Base-by-base conservation (phyloP, 2,329 filamentous ascomycete species). In the Colletotrichum spinosum region DNA sequence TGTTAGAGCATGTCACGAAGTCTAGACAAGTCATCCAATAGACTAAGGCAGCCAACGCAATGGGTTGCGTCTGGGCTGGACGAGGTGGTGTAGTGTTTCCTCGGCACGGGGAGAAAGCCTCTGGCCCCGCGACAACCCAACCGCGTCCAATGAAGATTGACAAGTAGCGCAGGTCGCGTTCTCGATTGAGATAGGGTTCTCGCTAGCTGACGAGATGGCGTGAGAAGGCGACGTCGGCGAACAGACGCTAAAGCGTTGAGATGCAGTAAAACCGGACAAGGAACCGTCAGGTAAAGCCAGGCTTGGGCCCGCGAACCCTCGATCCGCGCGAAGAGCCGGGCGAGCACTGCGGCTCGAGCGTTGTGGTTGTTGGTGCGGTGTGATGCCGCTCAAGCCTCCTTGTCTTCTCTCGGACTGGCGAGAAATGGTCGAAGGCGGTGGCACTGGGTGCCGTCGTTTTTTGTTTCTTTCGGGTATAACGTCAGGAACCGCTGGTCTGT, bases 331-430 rank as follows among this genome's bases (percentile, higher is more conserved):
- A 15, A 44, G 42, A 15, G 42, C 13, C 42, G 8, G 46, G 51
- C 48, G 35, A 56, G 50, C 38, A 60, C 25, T 60, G 55, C 52
- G 62, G 62, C 58, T 62, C 52, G 62, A 65, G 62, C 62, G 54
- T 41, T 58, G 51, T 46, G 33, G 58, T 65, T 56, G 58, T 53
- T 44, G n/a, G 52, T 49, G 58, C 58, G 46, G 57, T 57, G 13
- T 13, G 33, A 15, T 41, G 13, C 34, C 52, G 62, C 52, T 62
- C 62, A 39, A 57, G 62, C 52, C 53, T 17, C 25, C 8, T 13
- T 8, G 39, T 13, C 5, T 42, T 13, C 37, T 44, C 13, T 39
- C 25, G 9, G 8, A 10, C 11, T 44, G 38, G 17, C 37, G 39
- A 45, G 39, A 39, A n/a, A 53, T 35, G n/a, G 42, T 11, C 38